Base-by-base conservation (phyloP, 169 alveolate species). In the Plasmodium chabaudi region DNA sequence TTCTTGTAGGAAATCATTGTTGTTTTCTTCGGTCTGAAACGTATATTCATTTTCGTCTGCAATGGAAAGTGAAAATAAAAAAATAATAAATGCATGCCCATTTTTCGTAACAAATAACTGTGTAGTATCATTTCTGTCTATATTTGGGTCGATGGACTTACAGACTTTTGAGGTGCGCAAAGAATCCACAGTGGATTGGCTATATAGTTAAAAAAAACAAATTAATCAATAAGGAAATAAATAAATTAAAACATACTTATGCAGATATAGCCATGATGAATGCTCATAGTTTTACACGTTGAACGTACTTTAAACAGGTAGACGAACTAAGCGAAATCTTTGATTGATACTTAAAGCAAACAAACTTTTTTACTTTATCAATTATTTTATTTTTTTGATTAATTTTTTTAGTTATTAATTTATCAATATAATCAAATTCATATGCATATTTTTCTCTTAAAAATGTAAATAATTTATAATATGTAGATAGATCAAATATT, bases 101-200 rank as follows among this genome's bases (percentile, higher is more conserved):
- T 27, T 27, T 27, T 3, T 27, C 4, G 39, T 3, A 27, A 27
- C 39, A 27, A 27, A 27, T 27, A 27, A 27, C 39, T 27, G 39
- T 27, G 5, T 25, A 27, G 39, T 27, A 27, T 5, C 7, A 34
- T 34, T 34, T 34, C 42, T 34, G 15, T 13, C 21, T 10, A 13
- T 13, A 13, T 51, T 51, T n/a, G 44, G 39, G 12, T 25, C 23
- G 15, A 25, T 19, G 42, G 47, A 51, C 19, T 42, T 77, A 77
- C 89, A 64, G 1, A 70, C 19, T 49, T 56, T 51, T 15, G 57
- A 15, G 49, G 23, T 69, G 17, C 89, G 72, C 19, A 77, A 39
- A 21, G 90, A 82, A 68, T 68, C 79, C 61, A 82, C 55, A 46
- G 84, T 82, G 42, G 90, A 82, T 53, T 60, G 90, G 34, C 90